A percentile compares a stretch with the other conserved stretches of the same genome.
These are phyloP conservation scores for Camelina hispida DNA, from an alignment of 345 rosid genomes.

Conservation along the genomic window DNA sequence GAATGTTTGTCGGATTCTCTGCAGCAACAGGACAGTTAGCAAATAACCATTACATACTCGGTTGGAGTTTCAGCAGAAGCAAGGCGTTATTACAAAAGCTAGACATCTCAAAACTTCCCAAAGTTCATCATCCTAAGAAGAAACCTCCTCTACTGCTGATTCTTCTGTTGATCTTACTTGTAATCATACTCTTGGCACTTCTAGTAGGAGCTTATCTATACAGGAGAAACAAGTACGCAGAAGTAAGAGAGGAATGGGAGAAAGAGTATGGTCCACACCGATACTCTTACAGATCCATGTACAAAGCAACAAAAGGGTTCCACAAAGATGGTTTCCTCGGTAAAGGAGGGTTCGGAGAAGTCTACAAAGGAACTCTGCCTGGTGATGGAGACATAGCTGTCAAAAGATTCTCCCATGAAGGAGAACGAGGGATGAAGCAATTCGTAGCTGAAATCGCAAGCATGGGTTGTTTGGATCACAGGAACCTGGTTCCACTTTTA, in stretches of 20 bases:
- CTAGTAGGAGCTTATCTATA: constrained; percentile 36
- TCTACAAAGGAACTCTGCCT: constrained; percentile 60
- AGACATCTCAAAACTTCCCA: constrained; percentile 57
- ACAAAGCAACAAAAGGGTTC: constrained; percentile 68
- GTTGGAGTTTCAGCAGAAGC: constrained; percentile 71
- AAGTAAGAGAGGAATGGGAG: constrained; percentile 71
- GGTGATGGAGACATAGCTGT: constrained; percentile 53
- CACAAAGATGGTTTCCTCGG: constrained; percentile 54
- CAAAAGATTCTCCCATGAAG: constrained; percentile 56
- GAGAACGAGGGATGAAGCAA: constrained; percentile 58
- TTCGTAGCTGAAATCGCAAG: constrained; percentile 53
- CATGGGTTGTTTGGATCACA: constrained; percentile 56
- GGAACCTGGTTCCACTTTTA: constrained; percentile 53
- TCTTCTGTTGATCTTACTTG: constrained; percentile 35
- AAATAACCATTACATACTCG: constrained; percentile 58
- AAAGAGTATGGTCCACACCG: constrained; percentile 61
- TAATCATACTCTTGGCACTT: constrained; percentile 25
- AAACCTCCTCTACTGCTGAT: constrained; percentile 24
- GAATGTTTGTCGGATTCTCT: constrained; percentile 70
- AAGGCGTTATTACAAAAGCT: constrained; percentile 50
- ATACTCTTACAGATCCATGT: constrained; percentile 57
- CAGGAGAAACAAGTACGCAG: constrained; percentile 57
- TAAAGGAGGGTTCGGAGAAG: constrained; percentile 65
- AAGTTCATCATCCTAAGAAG: constrained; percentile 42
- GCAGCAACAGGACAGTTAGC: constrained; percentile 54